Conservation (phyloP, 495 filamentous ascomycete genomes). For the Copromyces sp. region DNA sequence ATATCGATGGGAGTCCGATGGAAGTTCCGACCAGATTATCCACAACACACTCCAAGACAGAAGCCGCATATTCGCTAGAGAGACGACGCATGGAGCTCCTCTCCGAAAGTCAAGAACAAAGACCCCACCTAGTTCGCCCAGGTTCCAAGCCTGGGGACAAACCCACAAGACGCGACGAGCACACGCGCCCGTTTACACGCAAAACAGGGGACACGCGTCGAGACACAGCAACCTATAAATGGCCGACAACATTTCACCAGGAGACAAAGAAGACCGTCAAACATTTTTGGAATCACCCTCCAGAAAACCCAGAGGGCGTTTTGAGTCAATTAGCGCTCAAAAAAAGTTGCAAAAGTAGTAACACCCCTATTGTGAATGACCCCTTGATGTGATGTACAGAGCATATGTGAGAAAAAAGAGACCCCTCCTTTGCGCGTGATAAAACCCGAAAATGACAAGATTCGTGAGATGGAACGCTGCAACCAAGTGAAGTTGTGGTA, state of each 20-base stretch:
- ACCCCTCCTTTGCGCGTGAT: background rate
- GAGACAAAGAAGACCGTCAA: background rate
- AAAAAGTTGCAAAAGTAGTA: background rate
- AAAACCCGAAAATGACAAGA: background rate
- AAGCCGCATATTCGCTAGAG: background rate
- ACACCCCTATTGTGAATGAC: background rate
- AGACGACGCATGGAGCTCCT: background rate
- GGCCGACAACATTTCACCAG: background rate
- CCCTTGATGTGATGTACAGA: background rate
- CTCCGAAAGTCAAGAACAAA: background rate
- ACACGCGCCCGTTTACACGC: background rate
- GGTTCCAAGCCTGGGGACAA: background rate
- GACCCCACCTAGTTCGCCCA: background rate
- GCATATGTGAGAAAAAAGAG: background rate
- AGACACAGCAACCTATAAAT: background rate
- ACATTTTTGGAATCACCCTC: background rate
- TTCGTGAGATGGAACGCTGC: background rate
- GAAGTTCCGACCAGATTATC: background rate
- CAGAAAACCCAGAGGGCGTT: background rate
- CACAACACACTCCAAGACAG: background rate
- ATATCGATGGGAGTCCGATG: background rate
- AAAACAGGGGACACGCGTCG: background rate
- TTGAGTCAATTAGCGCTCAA: constrained; percentile 1
- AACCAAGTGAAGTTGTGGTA: background rate
- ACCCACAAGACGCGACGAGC: background rate